Base-by-base conservation (phyloP, 768 basidiomycete species). In the Terana coerulea region DNA sequence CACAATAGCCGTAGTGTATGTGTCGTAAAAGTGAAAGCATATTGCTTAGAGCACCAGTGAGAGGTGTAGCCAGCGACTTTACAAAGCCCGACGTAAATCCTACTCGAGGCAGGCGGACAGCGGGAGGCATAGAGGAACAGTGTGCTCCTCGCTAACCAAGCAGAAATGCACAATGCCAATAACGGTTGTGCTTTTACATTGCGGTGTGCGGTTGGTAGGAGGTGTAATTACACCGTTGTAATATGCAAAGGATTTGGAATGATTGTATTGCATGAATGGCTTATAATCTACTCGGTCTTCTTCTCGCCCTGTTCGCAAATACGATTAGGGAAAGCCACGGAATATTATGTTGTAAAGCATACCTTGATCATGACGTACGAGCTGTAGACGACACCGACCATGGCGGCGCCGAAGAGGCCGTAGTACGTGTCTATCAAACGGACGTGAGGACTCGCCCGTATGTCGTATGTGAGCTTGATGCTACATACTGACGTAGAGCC, bases 401-500 rank as follows among this genome's bases (percentile, higher is more conserved):
- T 75, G 50, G 83, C 83, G 26, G 72, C 70, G 11, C 74, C 63
- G 64, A 81, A 87, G 17, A 76, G 58, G 49, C 70, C 72, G 53
- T 74, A 73, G 69, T 79, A 90, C 21, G 74, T 54, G 40, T 77
- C 87, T 88, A 58, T 30, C 44, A 22, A 29, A 12, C 19, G 6
- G 19, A 19, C 11, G 19, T 59, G 15, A 50, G 50, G n/a, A n/a
- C 50, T 17, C 12, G 21, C 48, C 2, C 8, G 47, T 17, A 24
- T 31, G 3, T 19, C 24, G 12, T 28, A 15, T 25, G 31, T 26
- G 29, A 39, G n/a, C 31, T 41, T n/a, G 26, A 30, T 41, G 30
- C n/a, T 51, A 65, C 75, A 57, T 54, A 90, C 88, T 74, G 47
- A 88, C 62, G 69, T 86, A 88, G 54, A 88, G 73, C 34, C 64